phyloP scores from a whole-genome alignment of 306 rosid genomes.

The Alnus rubra region DNA sequence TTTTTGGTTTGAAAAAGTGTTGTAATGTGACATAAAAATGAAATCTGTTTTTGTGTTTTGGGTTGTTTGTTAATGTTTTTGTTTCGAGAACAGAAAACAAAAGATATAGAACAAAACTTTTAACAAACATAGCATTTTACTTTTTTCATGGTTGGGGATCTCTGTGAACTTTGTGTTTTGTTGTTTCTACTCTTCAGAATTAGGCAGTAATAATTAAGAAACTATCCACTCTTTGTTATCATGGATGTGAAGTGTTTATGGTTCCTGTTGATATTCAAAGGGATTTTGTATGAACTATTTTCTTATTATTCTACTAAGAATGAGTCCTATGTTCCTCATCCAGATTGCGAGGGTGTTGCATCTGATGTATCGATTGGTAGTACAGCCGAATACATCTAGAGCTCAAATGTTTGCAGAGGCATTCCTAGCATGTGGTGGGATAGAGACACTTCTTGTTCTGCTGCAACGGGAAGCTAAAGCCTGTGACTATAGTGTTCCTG shows the following conservation, averaged over 20 bases:
- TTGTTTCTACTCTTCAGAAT: background rate
- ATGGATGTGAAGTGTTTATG: constrained; percentile 5
- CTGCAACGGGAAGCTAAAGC: constrained; percentile 86
- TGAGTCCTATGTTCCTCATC: constrained; percentile 31
- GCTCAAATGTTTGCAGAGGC: constrained; percentile 88
- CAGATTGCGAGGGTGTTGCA: constrained; percentile 95
- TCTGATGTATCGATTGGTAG: constrained; percentile 87
- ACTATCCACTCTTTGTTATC: constrained; percentile 19
- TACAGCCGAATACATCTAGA: constrained; percentile 83
- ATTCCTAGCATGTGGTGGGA: constrained; percentile 80
- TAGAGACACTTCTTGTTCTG: constrained; percentile 93
- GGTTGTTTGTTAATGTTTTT: too few relatives aligned
- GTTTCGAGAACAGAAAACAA: too few relatives aligned
- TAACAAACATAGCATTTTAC: background rate
- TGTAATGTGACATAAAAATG: too few relatives aligned
- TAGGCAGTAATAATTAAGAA: background rate
- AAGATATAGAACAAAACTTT: too few relatives aligned
- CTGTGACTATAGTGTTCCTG: constrained; percentile 63
- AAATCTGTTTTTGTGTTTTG: too few relatives aligned
- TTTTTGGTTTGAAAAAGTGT: too few relatives aligned
- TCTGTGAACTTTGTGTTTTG: background rate
- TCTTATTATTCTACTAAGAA: constrained; percentile 12
- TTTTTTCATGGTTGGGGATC: background rate
- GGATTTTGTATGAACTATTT: constrained; percentile 14
- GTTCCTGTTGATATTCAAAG: constrained; percentile 28